Base-by-base conservation (phyloP, 306 rosid species). In the Fragaria ananassa region DNA sequence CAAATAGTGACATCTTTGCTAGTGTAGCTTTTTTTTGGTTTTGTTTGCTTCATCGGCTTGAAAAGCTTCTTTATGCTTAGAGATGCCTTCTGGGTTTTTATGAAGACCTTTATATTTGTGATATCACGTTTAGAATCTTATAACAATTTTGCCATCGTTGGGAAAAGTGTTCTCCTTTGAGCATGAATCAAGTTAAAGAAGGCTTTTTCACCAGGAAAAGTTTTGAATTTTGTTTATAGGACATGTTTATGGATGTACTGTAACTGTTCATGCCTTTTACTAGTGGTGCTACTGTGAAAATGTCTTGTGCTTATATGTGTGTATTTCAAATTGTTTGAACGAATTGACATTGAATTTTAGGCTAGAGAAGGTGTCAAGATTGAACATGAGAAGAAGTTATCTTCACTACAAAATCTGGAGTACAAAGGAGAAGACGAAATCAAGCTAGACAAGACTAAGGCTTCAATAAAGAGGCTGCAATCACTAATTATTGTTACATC, bases 311-410 rank as follows among this genome's bases (percentile, higher is more conserved):
- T 80, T 83, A 74, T 79, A 81, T 80, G 18, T 54, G 58, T 77
- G 79, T 72, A 47, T 72, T 67, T 79, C 76, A 67, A 70, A 71
- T 80, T 69, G 31, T 71, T 83, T 90, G 72, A 86, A 56, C 78
- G 29, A 71, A 72, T 71, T 85, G 23, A 80, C 57, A 7, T 73
- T 79, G 80, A 77, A 76, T 84, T 64, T 72, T 71, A 96, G 99
- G 87, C 88, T 11, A 91, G 99, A 81, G 99, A 96, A 93, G 86
- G 93, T 45, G 87, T 87, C 85, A 96, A 91, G 93, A 96, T 96
- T 67, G 99, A 88, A 63, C 97, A 89, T 75, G 97, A 91, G 60
- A 92, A 89, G 90, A 96, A 96, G 85, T 60, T 96, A 80, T 81
- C 96, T 4, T 76, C 85, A 0, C 84, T 96, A 58, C 99, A 96